A percentile compares a stretch with the other conserved stretches of the same genome.
These are phyloP conservation scores for Colletotrichum sp. DNA, from an alignment of 2,329 filamentous ascomycete species.

Conservation along the genomic window DNA sequence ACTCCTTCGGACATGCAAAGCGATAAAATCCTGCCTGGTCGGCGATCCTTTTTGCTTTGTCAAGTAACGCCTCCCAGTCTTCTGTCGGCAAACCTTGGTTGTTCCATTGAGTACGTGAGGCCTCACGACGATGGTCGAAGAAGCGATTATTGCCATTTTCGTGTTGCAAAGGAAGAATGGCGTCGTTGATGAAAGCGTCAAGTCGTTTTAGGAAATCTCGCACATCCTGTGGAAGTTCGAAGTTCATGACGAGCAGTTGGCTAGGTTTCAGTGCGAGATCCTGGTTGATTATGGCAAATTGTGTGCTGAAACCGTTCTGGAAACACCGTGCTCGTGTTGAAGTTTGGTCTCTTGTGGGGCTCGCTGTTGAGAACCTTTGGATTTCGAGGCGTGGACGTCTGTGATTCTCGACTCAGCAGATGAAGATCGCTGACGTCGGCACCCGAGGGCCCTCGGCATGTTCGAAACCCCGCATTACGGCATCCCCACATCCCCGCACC, in stretches of 20 bases:
- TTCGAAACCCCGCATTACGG: background rate
- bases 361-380: fast-evolving
- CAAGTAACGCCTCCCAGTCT: background rate
- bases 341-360: background rate
- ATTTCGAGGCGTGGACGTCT: background rate
- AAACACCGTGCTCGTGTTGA: background rate
- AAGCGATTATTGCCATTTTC: background rate
- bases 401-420: background rate
- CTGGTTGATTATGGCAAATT: background rate
- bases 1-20: background rate
- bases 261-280: background rate
- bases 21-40: background rate
- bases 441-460: background rate
- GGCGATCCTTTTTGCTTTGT: background rate
- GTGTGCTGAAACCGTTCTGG: background rate
- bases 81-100: background rate
- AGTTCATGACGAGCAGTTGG: background rate
- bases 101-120: background rate
- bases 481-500: background rate
- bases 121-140: background rate
- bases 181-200: background rate
- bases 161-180: background rate
- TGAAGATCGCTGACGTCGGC: background rate
- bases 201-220: background rate
- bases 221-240: background rate